Evolutionary conservation across 129 eudicot genomes (phyloP).

Genomic region (Rutidosis leptorrhynchoides): DNA sequence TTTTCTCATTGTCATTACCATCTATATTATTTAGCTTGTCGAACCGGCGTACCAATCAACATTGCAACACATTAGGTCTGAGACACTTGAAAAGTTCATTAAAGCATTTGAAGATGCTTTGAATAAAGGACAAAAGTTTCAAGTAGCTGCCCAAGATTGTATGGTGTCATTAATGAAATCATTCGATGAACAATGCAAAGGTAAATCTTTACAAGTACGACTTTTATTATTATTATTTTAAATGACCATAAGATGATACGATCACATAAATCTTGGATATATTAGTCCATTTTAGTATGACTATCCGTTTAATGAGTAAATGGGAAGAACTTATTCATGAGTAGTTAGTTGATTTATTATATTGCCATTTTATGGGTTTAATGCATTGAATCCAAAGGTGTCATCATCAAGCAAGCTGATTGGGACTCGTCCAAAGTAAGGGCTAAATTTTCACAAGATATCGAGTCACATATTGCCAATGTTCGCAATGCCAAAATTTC

Average conservation of each 20-base stretch:
- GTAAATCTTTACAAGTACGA: constrained; percentile 30
- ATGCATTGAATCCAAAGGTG: constrained; percentile 44
- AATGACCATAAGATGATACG: background rate
- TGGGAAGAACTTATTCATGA: background rate
- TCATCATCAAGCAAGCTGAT: constrained; percentile 63
- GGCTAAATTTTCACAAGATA: constrained; percentile 74
- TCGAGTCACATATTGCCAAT: constrained; percentile 67
- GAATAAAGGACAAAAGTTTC: constrained; percentile 75
- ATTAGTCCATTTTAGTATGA: background rate
- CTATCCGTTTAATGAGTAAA: background rate
- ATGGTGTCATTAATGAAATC: constrained; percentile 36
- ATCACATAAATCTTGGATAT: background rate
- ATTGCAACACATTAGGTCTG: constrained; percentile 78
- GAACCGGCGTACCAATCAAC: constrained; percentile 64
- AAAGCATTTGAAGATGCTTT: constrained; percentile 72
- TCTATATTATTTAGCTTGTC: constrained; percentile 49
- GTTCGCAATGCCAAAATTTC: constrained; percentile 63
- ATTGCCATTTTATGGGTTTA: background rate
- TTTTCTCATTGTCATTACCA: constrained; percentile 2
- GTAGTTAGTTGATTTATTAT: constrained; percentile 8
- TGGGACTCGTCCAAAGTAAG: constrained; percentile 74
- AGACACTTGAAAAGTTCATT: constrained; percentile 61
- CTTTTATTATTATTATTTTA: background rate
- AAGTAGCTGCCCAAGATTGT: constrained; percentile 65
- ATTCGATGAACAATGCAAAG: constrained; percentile 74